These are phyloP conservation scores for Fusarium irregulare DNA, from an alignment of 2,329 filamentous ascomycete species.

Conservation along the genomic window DNA sequence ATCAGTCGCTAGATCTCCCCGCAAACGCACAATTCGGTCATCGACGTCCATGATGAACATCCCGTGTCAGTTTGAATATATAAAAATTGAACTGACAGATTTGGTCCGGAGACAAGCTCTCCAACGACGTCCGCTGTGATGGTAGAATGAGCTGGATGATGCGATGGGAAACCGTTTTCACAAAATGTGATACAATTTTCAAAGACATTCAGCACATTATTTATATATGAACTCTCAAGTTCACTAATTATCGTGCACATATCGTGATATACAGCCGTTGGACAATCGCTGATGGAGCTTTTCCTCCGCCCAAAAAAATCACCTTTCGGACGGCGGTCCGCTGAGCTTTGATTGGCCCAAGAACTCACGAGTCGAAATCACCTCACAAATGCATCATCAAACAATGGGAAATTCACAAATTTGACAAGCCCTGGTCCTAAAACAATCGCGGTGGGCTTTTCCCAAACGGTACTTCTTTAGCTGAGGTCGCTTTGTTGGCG, in stretches of 20 bases:
- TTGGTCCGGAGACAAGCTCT: background rate
- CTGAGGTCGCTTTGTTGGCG: background rate
- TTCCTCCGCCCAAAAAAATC: background rate
- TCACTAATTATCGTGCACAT: background rate
- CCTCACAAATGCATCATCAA: background rate
- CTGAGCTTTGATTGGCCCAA: background rate
- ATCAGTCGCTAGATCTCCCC: background rate
- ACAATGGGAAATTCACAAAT: background rate
- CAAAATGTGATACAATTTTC: background rate
- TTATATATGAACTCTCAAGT: background rate
- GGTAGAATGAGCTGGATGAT: background rate
- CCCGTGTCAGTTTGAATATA: too few species aligned
- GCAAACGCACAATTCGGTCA: too few species aligned
- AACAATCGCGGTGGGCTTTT: background rate
- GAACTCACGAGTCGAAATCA: background rate
- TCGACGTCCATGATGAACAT: fast-evolving
- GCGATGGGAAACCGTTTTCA: background rate
- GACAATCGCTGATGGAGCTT: background rate
- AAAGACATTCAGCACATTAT: too few species aligned
- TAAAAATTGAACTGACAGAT: background rate
- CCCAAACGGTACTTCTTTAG: background rate
- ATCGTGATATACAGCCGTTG: background rate
- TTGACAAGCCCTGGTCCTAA: background rate
- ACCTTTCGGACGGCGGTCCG: background rate
- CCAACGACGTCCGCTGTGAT: background rate